phyloP scores from a whole-genome alignment of 2,329 filamentous ascomycete species.

The Rachicladosporium sp. region DNA sequence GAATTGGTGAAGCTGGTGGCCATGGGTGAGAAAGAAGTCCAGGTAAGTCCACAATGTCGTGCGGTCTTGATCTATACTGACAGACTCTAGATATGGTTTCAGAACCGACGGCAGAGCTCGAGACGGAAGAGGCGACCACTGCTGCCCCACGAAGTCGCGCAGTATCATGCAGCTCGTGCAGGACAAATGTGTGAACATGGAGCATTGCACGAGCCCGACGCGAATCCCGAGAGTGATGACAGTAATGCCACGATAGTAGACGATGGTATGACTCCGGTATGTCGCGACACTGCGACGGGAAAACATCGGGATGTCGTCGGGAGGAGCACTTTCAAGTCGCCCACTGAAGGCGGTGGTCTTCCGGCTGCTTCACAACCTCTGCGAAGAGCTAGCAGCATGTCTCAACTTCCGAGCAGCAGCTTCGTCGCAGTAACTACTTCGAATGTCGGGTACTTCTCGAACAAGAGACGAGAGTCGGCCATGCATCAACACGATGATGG shows the following conservation, averaged over 20 bases:
- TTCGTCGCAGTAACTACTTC: background rate
- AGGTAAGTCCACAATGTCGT: conserved; percentile 47
- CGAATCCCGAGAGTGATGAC: conserved; percentile 6
- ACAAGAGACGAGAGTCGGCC: conserved; percentile 33
- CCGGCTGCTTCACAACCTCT: too few relatives aligned
- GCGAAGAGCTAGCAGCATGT: background rate
- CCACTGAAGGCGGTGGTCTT: too few relatives aligned
- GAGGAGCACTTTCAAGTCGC: too few relatives aligned
- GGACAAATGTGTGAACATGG: background rate
- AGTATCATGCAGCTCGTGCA: conserved; percentile 22
- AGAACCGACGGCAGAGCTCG: conserved; percentile 87
- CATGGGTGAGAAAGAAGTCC: conserved; percentile 89
- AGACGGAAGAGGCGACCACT: conserved; percentile 78
- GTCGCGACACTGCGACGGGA: background rate
- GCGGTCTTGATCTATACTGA: conserved; percentile 17
- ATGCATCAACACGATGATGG: conserved; percentile 8
- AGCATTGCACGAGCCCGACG: conserved; percentile 1
- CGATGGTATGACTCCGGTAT: background rate
- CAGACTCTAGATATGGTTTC: conserved; percentile 76
- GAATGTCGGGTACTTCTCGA: conserved; percentile 24
- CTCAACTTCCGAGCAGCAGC: background rate
- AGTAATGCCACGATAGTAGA: conserved; percentile 6
- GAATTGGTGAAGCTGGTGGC: conserved; percentile 76
- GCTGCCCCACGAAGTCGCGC: conserved; percentile 58
- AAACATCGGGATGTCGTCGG: too few relatives aligned